phyloP scores from a whole-genome alignment of 495 filamentous ascomycete genomes.

The Neurospora sp. region DNA sequence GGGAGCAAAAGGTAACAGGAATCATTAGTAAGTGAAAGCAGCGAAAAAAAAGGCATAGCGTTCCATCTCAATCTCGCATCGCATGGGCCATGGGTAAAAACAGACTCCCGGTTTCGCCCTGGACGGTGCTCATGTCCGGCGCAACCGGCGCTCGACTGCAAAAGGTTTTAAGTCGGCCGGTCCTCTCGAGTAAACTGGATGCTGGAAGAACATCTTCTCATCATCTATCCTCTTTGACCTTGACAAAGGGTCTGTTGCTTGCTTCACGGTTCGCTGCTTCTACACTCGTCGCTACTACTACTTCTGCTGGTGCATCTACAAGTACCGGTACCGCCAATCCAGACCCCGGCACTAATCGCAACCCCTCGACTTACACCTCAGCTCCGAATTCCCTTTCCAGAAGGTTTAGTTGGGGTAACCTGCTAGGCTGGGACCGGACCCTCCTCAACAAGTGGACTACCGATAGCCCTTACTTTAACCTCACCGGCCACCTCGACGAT shows the following conservation, averaged over 20 bases:
- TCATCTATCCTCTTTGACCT: not conserved
- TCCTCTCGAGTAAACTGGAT: not conserved
- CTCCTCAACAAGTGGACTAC: not conserved
- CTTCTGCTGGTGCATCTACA: not conserved
- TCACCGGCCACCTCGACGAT: not conserved
- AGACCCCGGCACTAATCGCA: not conserved
- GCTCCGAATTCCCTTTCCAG: not conserved
- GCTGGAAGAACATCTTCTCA: not conserved
- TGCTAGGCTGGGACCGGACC: not conserved
- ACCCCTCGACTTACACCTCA: not conserved
- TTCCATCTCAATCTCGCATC: not conserved
- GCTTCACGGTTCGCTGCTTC: not conserved
- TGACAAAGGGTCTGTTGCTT: not conserved
- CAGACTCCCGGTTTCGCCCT: not conserved
- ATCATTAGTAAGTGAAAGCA: not conserved
- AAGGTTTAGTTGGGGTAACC: not conserved
- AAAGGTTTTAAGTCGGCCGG: not conserved
- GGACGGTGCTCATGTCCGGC: not conserved
- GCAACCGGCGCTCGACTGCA: not conserved
- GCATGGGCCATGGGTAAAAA: not conserved
- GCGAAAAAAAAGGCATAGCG: not conserved
- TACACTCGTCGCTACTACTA: not conserved
- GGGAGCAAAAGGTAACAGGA: not conserved
- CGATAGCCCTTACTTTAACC: not conserved
- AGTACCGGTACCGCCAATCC: not conserved